phyloP scores from a whole-genome alignment of 1,139 yeast genomes.

The Eremothecium gossypii region DNA sequence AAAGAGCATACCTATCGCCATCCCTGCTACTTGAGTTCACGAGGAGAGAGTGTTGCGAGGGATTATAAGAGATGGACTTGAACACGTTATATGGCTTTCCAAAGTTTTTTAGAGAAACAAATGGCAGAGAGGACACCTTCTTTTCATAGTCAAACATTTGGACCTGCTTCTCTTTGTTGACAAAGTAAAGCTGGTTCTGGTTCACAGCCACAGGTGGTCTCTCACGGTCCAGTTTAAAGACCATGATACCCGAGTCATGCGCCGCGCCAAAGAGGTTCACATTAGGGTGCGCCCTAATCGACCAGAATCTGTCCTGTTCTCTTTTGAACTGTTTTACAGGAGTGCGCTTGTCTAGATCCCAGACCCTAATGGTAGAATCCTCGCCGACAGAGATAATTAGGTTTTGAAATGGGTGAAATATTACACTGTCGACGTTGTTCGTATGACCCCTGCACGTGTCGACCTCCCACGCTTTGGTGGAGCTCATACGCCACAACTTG shows the following conservation, averaged over 20 bases:
- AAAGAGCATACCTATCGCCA: slow-evolving; percentile 59
- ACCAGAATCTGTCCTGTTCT: slow-evolving; percentile 93
- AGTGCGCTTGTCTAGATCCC: slow-evolving; percentile 93
- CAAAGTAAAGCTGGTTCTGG: slow-evolving; percentile 62
- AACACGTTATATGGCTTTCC: slow-evolving; percentile 84
- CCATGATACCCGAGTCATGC: slow-evolving; percentile 97
- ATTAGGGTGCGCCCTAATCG: slow-evolving; percentile 77
- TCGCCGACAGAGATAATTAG: slow-evolving; percentile 89
- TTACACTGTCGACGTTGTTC: slow-evolving; percentile 78
- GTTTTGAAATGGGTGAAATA: slow-evolving; percentile 92
- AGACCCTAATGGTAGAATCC: slow-evolving; percentile 93
- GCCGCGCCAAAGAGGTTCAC: slow-evolving; percentile 93
- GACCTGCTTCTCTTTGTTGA: slow-evolving; percentile 80
- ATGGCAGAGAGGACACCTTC: slow-evolving; percentile 59
- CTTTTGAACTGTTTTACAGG: slow-evolving; percentile 93
- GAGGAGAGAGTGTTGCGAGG: slow-evolving; percentile 79
- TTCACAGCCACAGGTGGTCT: slow-evolving; percentile 79
- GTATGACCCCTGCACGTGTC: slow-evolving; percentile 98
- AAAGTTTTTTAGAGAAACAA: slow-evolving; percentile 73
- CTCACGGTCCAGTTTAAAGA: slow-evolving; percentile 94
- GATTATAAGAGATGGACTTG: slow-evolving; percentile 80
- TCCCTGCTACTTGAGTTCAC: slow-evolving; percentile 69
- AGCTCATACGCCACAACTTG: slow-evolving; percentile 96
- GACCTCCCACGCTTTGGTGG: slow-evolving; percentile 97
- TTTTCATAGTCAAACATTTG: slow-evolving; percentile 63